Base-by-base conservation (phyloP, 2,329 filamentous ascomycete genomes). In the Anthostomella pinea region DNA sequence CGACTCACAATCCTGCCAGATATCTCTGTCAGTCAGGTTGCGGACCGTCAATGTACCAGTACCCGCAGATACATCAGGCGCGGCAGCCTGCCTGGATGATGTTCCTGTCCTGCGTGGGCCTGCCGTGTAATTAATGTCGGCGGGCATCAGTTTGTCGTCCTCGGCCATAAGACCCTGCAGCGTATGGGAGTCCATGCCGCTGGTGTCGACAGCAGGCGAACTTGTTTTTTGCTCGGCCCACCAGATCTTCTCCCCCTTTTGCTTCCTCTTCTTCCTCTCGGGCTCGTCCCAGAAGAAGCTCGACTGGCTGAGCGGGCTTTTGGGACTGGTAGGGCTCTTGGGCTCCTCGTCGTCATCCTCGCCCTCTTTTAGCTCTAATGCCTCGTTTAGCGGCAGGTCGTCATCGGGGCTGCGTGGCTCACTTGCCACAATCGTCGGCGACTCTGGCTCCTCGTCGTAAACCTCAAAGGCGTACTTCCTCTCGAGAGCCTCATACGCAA, bases 401-500 rank as follows among this genome's bases (percentile, higher is more conserved):
- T 51, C 46, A 3, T 48, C 51, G 1, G 39, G 41, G 16, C 23
- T 46, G 1, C 30, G 13, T 2, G 36, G 27, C 22, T n/a, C 17
- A 5, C 28, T 40, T n/a, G 38, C 35, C 8, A 44, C 30, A 17
- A 45, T 30, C 0, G 30, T 25, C 15, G 49, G 38, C 2, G 34
- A 39, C 23, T 42, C 23, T 3, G 38, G 26, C 33, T 47, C 60
- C 8, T 68, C 58, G 16, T 64, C 65, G 8, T 34, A 17, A 8
- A 16, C 6, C 14, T 39, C 30, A 2, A 37, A 20, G 14, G 28
- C 15, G 16, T 30, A 18, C 10, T 34, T 24, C 2, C 58, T 53
- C 36, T 63, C 73, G 45, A 68, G 3, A 52, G 29, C 23, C 7
- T 70, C 65, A 52, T 76, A 75, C 19, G 76, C 60, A 18, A 64